phyloP scores from a whole-genome alignment of 2,329 filamentous ascomycete species.

The Tolypocladium guangdongense region DNA sequence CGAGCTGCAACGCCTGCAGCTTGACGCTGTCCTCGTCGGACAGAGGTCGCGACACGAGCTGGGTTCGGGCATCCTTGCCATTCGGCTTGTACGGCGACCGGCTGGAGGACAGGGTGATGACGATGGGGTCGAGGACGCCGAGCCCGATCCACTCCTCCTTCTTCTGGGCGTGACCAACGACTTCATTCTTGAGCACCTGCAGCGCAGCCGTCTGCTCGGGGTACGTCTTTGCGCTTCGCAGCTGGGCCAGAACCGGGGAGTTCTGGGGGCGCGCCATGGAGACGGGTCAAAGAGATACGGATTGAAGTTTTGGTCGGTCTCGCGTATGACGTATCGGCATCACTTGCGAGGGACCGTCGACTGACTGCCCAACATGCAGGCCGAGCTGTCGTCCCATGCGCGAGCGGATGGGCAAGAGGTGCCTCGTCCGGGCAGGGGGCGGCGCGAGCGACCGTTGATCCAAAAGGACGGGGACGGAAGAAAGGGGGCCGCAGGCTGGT shows the following conservation, averaged over 20 bases:
- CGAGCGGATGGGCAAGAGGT: background rate
- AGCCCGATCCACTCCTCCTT: slow-evolving; percentile 69
- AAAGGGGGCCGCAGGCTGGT: background rate
- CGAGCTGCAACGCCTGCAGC: slow-evolving; percentile 72
- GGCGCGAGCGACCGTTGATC: background rate
- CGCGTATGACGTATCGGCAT: slow-evolving; percentile 6
- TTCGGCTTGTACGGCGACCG: slow-evolving; percentile 21
- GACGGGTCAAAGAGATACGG: slow-evolving; percentile 4
- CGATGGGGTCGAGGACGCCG: slow-evolving; percentile 54
- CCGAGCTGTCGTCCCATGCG: slow-evolving; percentile 1
- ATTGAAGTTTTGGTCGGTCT: slow-evolving; percentile 2
- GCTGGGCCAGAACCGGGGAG: slow-evolving; percentile 43
- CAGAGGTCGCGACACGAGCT: slow-evolving; percentile 26
- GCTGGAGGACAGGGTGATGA: slow-evolving; percentile 31
- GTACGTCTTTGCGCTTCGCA: slow-evolving; percentile 41
- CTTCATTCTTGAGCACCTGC: slow-evolving; percentile 72
- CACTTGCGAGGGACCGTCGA: slow-evolving; percentile 1
- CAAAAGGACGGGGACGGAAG: background rate
- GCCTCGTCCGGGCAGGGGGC: background rate
- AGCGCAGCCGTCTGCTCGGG: slow-evolving; percentile 50
- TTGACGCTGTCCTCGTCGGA: slow-evolving; percentile 56
- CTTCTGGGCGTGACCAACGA: slow-evolving; percentile 76
- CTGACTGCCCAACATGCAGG: background rate
- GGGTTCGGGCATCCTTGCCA: slow-evolving; percentile 26
- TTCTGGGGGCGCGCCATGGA: slow-evolving; percentile 43